Evolutionary conservation across 768 basidiomycete species (phyloP), one percentile per base, ranked within the genome.

Genomic region (Boletales sp.): DNA sequence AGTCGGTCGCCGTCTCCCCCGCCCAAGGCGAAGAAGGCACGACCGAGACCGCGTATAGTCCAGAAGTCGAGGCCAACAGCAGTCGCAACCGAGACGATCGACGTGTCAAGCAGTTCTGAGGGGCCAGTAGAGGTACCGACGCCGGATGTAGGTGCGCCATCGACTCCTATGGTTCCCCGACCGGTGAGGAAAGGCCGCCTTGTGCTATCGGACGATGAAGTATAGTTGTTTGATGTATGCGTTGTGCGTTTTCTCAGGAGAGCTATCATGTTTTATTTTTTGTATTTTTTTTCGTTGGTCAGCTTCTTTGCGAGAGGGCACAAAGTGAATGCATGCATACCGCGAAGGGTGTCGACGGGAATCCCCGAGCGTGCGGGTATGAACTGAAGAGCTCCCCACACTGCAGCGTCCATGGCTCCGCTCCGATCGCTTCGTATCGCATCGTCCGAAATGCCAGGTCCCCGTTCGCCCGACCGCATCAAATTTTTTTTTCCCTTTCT

Each of bases 41-140:
- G 67, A 46, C 67, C 72, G 12, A 70, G 61, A 45, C 75, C 76
- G 4, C 74, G 75, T 19, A 61, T 78, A 30, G 69, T 71, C 43
- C 76, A 74, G 42, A 73, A 71, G 51, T 60, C 67, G 35, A 52
- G 36, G 31, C 37, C 40, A 9, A 14, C 47, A 15, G 31, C 9
- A 21, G 39, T 6, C 24, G 24, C 11, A 43, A 31, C 44, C 6
- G 53, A 55, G 43, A 12, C 62, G 30, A 57, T 64, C 36, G 5
- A 45, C 2, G 60, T 62, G n/a, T 58, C 62, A 1, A 64, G 55
- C 45, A 61, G 60, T 29, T 56, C 66, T 29, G 59, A 59, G 38
- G 43, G 29, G 43, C 44, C 21, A 47, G 45, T 13, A 45, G 38
- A 31, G 39, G 36, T 15, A 21, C 5, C 15, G 13, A 34, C 34